Evolutionary conservation across 1,284 basidiomycete genomes (phyloP).

Genomic region (Ganoderma sinense): DNA sequence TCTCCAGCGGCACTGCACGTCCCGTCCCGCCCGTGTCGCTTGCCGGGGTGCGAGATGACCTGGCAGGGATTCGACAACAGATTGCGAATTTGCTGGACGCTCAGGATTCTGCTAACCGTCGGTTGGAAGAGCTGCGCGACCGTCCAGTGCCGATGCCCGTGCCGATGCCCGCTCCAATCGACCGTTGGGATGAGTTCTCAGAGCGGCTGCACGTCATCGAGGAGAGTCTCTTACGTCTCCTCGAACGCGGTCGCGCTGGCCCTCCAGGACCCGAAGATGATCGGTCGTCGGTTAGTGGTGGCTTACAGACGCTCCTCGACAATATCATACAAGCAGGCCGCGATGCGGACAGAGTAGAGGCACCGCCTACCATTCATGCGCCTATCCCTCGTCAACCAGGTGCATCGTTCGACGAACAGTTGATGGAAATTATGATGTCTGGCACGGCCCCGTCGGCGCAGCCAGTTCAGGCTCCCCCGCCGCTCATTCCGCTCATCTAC

Average conservation of each 20-base stretch:
- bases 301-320: slow-evolving; percentile 36
- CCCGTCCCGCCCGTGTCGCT: slow-evolving; percentile 44
- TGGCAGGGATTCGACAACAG: slow-evolving; percentile 60
- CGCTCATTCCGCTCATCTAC: slow-evolving; percentile 60
- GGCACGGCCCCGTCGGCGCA: slow-evolving; percentile 47
- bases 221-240: slow-evolving; percentile 46
- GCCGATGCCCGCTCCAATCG: slow-evolving; percentile 15
- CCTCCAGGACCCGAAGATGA: slow-evolving; percentile 29
- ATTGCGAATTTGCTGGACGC: slow-evolving; percentile 61
- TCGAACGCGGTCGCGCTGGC: slow-evolving; percentile 28
- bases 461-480: slow-evolving; percentile 58
- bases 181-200: slow-evolving; percentile 45
- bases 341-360: slow-evolving; percentile 31
- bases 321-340: slow-evolving; percentile 36
- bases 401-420: slow-evolving; percentile 61
- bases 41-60: slow-evolving; percentile 49
- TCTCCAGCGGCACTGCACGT: slow-evolving; percentile 53
- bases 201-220: slow-evolving; percentile 51
- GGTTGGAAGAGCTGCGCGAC: slow-evolving; percentile 51
- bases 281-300: slow-evolving; percentile 30
- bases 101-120: slow-evolving; percentile 62
- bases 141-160: slow-evolving; percentile 15
- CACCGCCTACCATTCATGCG: slow-evolving; percentile 43
- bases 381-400: slow-evolving; percentile 52
- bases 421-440: slow-evolving; percentile 64